phyloP scores from a whole-genome alignment of 176 grass and related monocot species.

The Triticum aestivum region IWGSC_CS_RefSeq_v2.1 NC_057814.1:82209801-82210300 shows the following conservation, averaged over 20 bases:
- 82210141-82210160: slow-evolving; percentile 15
- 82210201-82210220: background rate
- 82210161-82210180: slow-evolving; percentile 18
- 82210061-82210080: slow-evolving; percentile 15
- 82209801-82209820: slow-evolving; percentile 65
- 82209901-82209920: slow-evolving; percentile 19
- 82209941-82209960: background rate
- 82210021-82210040: slow-evolving; percentile 35
- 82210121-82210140: slow-evolving; percentile 27
- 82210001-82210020: slow-evolving; percentile 37
- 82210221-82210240: background rate
- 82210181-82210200: background rate
- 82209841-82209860: slow-evolving; percentile 34
- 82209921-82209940: slow-evolving; percentile 3
- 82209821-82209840: slow-evolving; percentile 61
- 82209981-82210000: slow-evolving; percentile 28
- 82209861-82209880: slow-evolving; percentile 49
- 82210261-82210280: background rate
- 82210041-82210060: background rate
- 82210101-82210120: slow-evolving; percentile 42
- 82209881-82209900: slow-evolving; percentile 28
- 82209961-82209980: slow-evolving; percentile 13
- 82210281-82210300: background rate
- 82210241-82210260: background rate
- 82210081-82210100: slow-evolving; percentile 21